Evolutionary conservation across 2,329 filamentous ascomycete genomes (phyloP).

Genomic region (Rasamsonia emersonii): DNA sequence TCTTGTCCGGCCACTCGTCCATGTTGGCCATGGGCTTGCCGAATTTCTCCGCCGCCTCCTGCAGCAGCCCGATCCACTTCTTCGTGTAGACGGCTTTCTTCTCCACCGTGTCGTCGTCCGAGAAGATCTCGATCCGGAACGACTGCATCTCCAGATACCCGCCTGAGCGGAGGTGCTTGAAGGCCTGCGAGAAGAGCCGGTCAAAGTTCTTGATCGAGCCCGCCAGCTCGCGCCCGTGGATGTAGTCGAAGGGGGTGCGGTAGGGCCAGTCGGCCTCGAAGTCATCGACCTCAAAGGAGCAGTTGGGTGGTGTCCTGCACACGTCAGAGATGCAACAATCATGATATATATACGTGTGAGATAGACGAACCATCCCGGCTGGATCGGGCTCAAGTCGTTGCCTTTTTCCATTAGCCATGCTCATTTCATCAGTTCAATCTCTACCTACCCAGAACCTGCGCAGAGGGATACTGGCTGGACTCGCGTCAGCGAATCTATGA

Average conservation of each 20-base stretch:
- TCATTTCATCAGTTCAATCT: not conserved
- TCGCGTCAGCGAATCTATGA: not conserved
- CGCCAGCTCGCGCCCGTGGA: conserved; percentile 16
- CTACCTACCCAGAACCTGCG: conserved; percentile 8
- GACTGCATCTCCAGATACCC: conserved; percentile 40
- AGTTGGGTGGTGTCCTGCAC: conserved; percentile 17
- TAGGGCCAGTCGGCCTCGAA: conserved; percentile 17
- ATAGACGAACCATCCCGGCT: conserved; percentile 14
- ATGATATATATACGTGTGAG: not conserved
- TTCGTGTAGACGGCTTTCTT: conserved; percentile 18
- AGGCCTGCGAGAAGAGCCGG: conserved; percentile 10
- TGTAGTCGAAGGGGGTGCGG: conserved; percentile 15
- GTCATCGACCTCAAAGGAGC: conserved; percentile 18
- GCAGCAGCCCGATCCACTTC: conserved; percentile 19
- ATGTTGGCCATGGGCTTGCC: conserved; percentile 23
- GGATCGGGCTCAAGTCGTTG: conserved; percentile 16
- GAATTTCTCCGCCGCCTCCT: conserved; percentile 22
- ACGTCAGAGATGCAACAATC: not conserved
- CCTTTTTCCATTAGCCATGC: conserved; percentile 5
- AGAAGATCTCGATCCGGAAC: conserved; percentile 15
- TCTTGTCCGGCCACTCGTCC: conserved; percentile 6
- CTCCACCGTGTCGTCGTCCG: conserved; percentile 21
- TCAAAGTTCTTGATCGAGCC: conserved; percentile 14
- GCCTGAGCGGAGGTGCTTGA: conserved; percentile 31
- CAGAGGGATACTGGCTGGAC: conserved; percentile 14